Evolutionary conservation across 1,139 yeast genomes (phyloP), one percentile per base, ranked within the genome.

Genomic region (Geotrichum histeridarum): DNA sequence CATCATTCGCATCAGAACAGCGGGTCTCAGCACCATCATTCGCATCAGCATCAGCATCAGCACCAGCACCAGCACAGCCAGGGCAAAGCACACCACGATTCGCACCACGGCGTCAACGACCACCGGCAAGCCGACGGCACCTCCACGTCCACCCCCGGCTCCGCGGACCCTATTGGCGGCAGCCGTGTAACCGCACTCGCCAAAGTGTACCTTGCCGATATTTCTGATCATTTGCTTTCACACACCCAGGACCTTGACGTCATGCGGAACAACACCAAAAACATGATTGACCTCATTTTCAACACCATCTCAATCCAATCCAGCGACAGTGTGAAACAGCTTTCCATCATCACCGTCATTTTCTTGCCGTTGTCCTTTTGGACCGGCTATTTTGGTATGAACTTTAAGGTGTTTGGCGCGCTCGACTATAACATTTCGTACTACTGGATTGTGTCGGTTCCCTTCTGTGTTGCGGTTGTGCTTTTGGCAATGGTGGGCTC

Each of bases 351-450:
- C 8, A 76, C 82, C 0, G 82, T 80, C 9, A 72, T 80, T 18
- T 79, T 80, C 59, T 66, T 79, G 48, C 84, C 83, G 8, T 61
- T 80, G 50, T 73, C 80, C 4, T 79, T 79, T 61, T 71, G 81
- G 73, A 78, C 83, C 1, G 82, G 83, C 9, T 80, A 78, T 61
- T 80, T 76, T 60, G 84, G 84, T 15, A 80, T 80, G 84, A 79
- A 80, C 58, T 77, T 81, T 59, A 70, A 72, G 17, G 63, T 65
- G 14, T 80, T 79, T 62, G 77, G 76, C 2, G 77, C 75, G 43
- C 67, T 82, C 50, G 65, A 70, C 27, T 15, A 43, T 18, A 17
- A 36, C 6, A 41, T 48, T 12, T 8, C 48, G 14, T 53, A 49
- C 35, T 53, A 53, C 32, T 53, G 56, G 56, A n/a, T 6, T 1